Base-by-base conservation (phyloP, 805 yeast species). In the Zygoascus bituminiphila region DNA sequence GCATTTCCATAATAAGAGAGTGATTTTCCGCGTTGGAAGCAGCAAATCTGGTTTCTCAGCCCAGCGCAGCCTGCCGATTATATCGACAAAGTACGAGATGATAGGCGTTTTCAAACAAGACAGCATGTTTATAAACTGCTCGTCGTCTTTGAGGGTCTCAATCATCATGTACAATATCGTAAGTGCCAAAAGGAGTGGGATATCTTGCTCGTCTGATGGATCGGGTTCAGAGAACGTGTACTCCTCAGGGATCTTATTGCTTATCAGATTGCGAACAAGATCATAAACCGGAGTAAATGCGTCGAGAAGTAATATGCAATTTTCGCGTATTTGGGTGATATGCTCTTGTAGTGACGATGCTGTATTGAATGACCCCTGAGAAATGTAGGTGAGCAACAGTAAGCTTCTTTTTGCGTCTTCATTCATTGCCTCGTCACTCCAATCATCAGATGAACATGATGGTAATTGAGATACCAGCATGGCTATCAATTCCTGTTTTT, bases 21-120 rank as follows among this genome's bases (percentile, higher is more conserved):
- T 66, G 1, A 84, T 56, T 19, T 54, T 50, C 15, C 93, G 67
- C 10, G 81, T 66, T 6, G 60, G 60, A 19, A 49, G 17, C n/a
- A 35, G 12, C 9, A 25, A 25, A 24, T 42, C 52, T 81, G 71
- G 67, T 75, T 64, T 20, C 68, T 57, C 9, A 8, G 26, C 14
- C 82, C 85, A 79, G 54, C 85, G 74, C 86, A 91, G 82, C 40
- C 73, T 67, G 52, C 82, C 89, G 7, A 84, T 70, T 44, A 75
- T 72, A 36, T 67, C 62, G 1, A 78, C 64, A 5, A 85, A 52
- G 14, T 61, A 61, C 1, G 68, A 51, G 35, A 85, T 53, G 1
- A 85, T 15, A 24, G 74, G 68, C 0, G 63, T 45, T 2, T 69
- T 56, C 17, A 54, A 35, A 6, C 17, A 39, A 12, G 43, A n/a